Conservation (phyloP, 2,329 filamentous ascomycete species). For the Alternaria sp. region DNA sequence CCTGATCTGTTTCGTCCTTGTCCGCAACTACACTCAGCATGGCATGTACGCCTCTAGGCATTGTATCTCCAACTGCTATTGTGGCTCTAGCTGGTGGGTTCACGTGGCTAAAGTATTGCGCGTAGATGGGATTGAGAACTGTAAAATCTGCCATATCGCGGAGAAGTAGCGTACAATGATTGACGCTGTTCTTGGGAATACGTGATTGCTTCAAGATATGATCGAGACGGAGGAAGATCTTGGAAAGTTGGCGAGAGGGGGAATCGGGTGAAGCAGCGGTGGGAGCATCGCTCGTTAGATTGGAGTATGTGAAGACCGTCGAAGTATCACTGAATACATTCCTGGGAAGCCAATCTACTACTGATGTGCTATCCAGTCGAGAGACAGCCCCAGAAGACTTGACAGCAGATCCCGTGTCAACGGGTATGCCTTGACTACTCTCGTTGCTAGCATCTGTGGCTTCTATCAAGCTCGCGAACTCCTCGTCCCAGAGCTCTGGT, state of each 20-base stretch:
- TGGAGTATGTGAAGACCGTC: slow-evolving; percentile 60
- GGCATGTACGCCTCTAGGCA: slow-evolving; percentile 69
- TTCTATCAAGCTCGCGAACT: slow-evolving; percentile 60
- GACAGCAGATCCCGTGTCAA: slow-evolving; percentile 16
- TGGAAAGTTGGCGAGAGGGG: slow-evolving; percentile 45
- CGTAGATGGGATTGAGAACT: slow-evolving; percentile 78
- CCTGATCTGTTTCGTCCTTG: slow-evolving; percentile 23
- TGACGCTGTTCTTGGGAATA: slow-evolving; percentile 41
- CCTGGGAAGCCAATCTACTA: slow-evolving; percentile 22
- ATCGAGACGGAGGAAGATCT: slow-evolving; percentile 51
- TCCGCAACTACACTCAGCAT: slow-evolving; percentile 65
- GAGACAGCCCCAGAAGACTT: background rate
- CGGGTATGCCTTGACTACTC: slow-evolving; percentile 7
- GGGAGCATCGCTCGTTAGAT: slow-evolving; percentile 29
- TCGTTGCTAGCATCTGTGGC: slow-evolving; percentile 9
- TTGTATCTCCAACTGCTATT: slow-evolving; percentile 74
- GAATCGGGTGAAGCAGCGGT: slow-evolving; percentile 6
- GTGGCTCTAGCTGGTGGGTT: slow-evolving; percentile 89
- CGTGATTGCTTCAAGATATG: slow-evolving; percentile 35
- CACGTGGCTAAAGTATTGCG: slow-evolving; percentile 74
- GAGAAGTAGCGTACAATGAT: slow-evolving; percentile 71
- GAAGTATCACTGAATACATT: slow-evolving; percentile 35
- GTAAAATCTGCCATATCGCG: slow-evolving; percentile 83
- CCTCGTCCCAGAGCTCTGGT: slow-evolving; percentile 73
- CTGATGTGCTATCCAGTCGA: background rate